phyloP scores from a whole-genome alignment of 75 land plant species.

The Pinus tabuliformis region DNA sequence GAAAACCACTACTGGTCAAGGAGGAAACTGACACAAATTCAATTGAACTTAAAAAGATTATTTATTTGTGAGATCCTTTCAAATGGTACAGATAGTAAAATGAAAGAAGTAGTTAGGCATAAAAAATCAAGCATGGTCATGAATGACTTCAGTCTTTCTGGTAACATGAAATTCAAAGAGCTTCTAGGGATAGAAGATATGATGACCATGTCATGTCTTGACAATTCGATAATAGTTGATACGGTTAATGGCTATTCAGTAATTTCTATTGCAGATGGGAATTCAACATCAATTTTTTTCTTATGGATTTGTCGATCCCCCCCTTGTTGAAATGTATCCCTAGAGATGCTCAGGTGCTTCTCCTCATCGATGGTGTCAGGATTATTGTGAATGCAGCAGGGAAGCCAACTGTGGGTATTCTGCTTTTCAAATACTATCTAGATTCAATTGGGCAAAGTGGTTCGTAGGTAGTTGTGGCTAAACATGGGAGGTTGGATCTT shows the following conservation, averaged over 20 bases:
- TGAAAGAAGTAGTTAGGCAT: constrained; percentile 7
- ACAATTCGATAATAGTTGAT: constrained; percentile 73
- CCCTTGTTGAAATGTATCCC: constrained; percentile 62
- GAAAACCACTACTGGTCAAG: neutral
- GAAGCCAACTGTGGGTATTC: constrained; percentile 79
- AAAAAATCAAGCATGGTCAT: neutral
- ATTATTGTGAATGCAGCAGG: constrained; percentile 61
- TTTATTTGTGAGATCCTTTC: constrained; percentile 47
- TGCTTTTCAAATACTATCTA: constrained; percentile 62
- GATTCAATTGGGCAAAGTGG: constrained; percentile 71
- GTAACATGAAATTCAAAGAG: constrained; percentile 45
- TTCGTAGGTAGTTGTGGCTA: constrained; percentile 56
- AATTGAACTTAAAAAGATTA: constrained; percentile 30
- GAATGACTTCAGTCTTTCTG: constrained; percentile 10
- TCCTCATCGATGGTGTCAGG: constrained; percentile 86
- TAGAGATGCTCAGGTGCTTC: constrained; percentile 55
- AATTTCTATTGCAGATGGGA: constrained; percentile 44
- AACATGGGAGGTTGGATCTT: constrained; percentile 63
- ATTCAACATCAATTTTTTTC: constrained; percentile 42
- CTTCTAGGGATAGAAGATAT: constrained; percentile 62
- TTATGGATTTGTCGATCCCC: constrained; percentile 54
- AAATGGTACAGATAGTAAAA: constrained; percentile 11
- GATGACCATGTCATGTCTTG: constrained; percentile 72
- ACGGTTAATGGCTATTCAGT: constrained; percentile 54
- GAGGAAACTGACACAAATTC: neutral